Percentiles rank a stretch among this genome's conserved stretches.
Evolutionary conservation across 768 basidiomycete genomes (phyloP).

Genomic region (Sporobolomyces pararoseus): DNA sequence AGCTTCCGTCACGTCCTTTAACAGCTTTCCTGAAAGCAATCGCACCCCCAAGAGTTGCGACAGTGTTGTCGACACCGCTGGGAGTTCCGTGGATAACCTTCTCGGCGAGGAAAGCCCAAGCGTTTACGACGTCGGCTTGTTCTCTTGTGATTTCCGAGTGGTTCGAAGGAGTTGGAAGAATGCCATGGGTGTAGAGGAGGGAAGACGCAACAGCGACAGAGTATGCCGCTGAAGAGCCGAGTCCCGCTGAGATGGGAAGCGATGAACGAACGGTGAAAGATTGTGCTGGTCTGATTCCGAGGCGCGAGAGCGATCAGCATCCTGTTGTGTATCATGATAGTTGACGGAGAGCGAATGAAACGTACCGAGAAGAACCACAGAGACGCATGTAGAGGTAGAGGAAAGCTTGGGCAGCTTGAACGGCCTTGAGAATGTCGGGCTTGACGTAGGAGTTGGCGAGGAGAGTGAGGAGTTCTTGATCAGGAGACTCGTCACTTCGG

Average conservation of each 20-base stretch:
- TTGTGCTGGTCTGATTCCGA: constrained; percentile 61
- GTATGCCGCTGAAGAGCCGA: constrained; percentile 94
- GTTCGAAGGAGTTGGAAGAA: constrained; percentile 58
- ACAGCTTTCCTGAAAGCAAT: constrained; percentile 76
- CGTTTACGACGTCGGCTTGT: constrained; percentile 76
- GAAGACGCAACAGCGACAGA: constrained; percentile 80
- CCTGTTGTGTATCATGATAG: not conserved
- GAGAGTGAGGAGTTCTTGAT: constrained; percentile 68
- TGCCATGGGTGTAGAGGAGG: constrained; percentile 69
- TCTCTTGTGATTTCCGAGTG: constrained; percentile 61
- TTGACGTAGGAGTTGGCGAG: constrained; percentile 53
- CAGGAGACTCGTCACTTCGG: constrained; percentile 64
- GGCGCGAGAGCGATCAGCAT: not conserved
- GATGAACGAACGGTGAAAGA: constrained; percentile 79
- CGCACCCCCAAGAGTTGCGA: constrained; percentile 86
- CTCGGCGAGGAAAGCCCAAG: constrained; percentile 90
- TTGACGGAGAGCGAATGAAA: not conserved
- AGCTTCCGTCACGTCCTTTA: constrained; percentile 64
- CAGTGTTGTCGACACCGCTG: constrained; percentile 94
- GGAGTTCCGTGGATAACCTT: constrained; percentile 97
- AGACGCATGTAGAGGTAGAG: constrained; percentile 89
- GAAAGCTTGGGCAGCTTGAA: constrained; percentile 65
- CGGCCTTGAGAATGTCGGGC: constrained; percentile 29
- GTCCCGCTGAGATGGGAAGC: constrained; percentile 88
- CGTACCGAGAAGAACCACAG: constrained; percentile 56